Percentiles rank a stretch among this genome's conserved stretches.
Conservation (phyloP, 2,329 filamentous ascomycete genomes). For the Teratosphaeria pseudoeucalypti region DNA sequence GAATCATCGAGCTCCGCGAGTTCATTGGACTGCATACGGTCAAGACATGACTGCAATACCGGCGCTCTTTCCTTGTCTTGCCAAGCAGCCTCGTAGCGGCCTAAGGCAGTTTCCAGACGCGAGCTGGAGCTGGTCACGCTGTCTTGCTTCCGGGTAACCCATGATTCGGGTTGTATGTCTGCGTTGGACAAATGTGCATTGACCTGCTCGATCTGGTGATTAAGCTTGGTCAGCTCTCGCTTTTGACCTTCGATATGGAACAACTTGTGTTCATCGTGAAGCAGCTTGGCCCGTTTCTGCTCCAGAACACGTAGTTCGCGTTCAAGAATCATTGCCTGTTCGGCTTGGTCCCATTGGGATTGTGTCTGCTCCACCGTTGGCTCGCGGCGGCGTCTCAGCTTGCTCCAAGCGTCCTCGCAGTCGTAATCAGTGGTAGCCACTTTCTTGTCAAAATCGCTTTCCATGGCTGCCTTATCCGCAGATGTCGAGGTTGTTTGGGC, state of each 20-base stretch:
- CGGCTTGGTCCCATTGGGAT: constrained; percentile 8
- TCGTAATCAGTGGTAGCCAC: constrained; percentile 4
- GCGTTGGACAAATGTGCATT: background rate
- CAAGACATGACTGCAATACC: constrained; percentile 14
- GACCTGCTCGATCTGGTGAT: background rate
- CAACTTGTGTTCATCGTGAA: constrained; percentile 2
- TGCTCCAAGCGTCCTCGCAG: constrained; percentile 5
- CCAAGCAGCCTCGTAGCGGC: background rate
- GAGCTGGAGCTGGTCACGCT: background rate
- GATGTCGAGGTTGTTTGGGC: background rate
- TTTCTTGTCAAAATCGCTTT: constrained; percentile 2
- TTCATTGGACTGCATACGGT: constrained; percentile 19
- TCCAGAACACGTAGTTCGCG: background rate
- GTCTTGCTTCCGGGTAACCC: background rate
- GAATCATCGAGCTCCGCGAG: constrained; percentile 19
- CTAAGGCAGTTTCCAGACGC: background rate
- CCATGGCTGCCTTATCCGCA: constrained; percentile 3
- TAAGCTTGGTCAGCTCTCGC: background rate
- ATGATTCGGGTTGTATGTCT: background rate
- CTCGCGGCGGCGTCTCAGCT: background rate
- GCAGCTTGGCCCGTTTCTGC: background rate
- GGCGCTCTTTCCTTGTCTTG: background rate
- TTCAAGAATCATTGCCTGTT: constrained; percentile 4
- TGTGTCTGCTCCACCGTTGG: background rate
- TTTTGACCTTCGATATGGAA: background rate